Base-by-base conservation (phyloP, 2,329 filamentous ascomycete species). In the Dothiorella sarmentorum region DNA sequence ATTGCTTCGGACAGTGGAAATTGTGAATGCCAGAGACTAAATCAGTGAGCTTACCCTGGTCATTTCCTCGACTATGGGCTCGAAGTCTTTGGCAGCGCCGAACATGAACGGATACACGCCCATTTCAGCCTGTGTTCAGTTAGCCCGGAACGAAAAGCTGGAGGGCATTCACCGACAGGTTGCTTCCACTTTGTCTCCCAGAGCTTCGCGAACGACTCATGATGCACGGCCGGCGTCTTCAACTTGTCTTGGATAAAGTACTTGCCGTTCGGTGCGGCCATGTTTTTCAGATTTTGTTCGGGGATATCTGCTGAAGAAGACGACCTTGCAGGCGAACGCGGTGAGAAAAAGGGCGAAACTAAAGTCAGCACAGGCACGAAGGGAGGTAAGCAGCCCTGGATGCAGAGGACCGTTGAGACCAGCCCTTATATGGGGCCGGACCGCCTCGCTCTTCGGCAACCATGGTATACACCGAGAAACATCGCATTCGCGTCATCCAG, bases 131-230 rank as follows among this genome's bases (percentile, higher is more conserved):
- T 73, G 42, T 24, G 17, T 24, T 18, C n/a, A 20, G 18, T n/a
- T 13, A 38, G 17, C 11, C 17, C 4, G 49, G 45, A 37, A 35
- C 31, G 26, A 15, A 26, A 6, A 11, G 18, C 43, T 7, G 29
- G 3, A 33, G 26, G 11, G n/a, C 11, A 6, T 11, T 15, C 20
- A 66, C 80, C 59, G 73, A 86, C 85, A 4, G 85, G 85, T 64
- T 81, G 76, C 72, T 85, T 85, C 88, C 88, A 91, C 72, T 89
- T 90, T 6, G 85, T 88, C 73, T 89, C 85, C 88, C 89, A 91
- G 26, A 80, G 67, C 63, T 77, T 69, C 61, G 74, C 66, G 63
- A 72, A 80, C 60, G 69, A 76, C 62, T 78, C 76, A 62, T 80
- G 78, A 62, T 80, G 78, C 27, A 68, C 62, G 4, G 77, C 78